These are phyloP conservation scores for Suillus placidus DNA, from an alignment of 768 basidiomycete species.

Conservation along the genomic window DNA sequence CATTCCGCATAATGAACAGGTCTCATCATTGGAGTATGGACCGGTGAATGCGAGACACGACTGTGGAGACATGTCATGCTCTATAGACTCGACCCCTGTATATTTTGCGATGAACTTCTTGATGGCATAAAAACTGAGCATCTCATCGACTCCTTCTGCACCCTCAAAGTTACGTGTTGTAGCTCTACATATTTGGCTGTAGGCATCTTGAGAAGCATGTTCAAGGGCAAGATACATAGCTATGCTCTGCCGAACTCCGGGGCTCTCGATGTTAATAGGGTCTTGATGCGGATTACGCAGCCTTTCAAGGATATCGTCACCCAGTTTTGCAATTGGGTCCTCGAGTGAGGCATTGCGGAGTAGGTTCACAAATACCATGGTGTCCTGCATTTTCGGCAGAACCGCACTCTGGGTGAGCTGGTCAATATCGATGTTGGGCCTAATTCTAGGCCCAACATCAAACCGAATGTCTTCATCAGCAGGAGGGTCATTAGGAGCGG, in stretches of 20 bases:
- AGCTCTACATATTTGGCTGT: neutral
- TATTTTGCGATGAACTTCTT: neutral
- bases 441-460: neutral
- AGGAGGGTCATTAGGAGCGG: neutral
- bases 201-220: neutral
- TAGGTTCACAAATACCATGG: conserved; percentile 16
- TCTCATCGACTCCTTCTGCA: neutral
- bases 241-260: conserved; percentile 10
- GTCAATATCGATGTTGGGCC: neutral
- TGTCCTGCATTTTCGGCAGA: neutral
- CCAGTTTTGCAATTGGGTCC: conserved; percentile 18
- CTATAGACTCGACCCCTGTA: neutral
- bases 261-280: conserved; percentile 20
- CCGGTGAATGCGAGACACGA: neutral
- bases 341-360: conserved; percentile 16
- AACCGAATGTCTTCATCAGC: neutral
- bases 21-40: conserved; percentile 10
- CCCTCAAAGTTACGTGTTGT: neutral
- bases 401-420: neutral
- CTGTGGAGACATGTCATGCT: neutral
- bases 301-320: conserved; percentile 17
- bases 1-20: no score
- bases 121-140: neutral
- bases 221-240: neutral
- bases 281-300: conserved; percentile 30